Evolutionary conservation across 192 early-diverging fungal species (phyloP).

Genomic region (Umbelopsis isabellina): DNA sequence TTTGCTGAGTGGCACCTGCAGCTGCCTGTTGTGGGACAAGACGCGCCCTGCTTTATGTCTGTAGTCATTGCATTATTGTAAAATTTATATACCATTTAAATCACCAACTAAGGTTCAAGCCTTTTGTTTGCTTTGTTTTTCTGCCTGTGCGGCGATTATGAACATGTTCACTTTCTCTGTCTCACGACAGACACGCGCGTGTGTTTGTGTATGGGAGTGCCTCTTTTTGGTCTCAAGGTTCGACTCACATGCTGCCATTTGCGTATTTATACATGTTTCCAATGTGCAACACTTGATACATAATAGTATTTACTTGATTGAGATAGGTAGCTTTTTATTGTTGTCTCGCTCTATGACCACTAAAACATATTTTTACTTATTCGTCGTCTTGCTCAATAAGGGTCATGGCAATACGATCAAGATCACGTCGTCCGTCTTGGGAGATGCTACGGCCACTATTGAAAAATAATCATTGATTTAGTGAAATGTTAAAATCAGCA

Average conservation of each 20-base stretch:
- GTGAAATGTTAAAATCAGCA: background rate
- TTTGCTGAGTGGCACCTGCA: constrained; percentile 14
- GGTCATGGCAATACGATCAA: constrained; percentile 91
- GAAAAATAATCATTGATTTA: background rate
- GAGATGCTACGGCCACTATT: constrained; percentile 93
- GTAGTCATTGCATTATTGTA: too few species aligned
- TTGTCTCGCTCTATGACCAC: constrained; percentile 14
- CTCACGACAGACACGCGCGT: constrained; percentile 17
- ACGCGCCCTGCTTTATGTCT: background rate
- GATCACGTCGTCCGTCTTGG: constrained; percentile 95
- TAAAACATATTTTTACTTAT: background rate
- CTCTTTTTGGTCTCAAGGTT: too few species aligned
- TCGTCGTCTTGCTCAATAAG: constrained; percentile 29
- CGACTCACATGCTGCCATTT: too few species aligned
- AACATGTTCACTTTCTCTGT: background rate
- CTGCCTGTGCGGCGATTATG: constrained; percentile 12
- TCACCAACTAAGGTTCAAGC: background rate
- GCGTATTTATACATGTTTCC: too few species aligned
- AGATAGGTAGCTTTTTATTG: background rate
- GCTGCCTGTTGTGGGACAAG: constrained; percentile 5
- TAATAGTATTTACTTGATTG: background rate
- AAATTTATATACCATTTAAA: background rate
- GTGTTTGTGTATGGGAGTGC: constrained; percentile 1
- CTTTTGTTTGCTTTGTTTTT: background rate
- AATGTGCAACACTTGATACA: too few species aligned